These are phyloP conservation scores for Sporisorium exsertum DNA, from an alignment of 1,284 basidiomycete genomes.

Conservation along the genomic window DNA sequence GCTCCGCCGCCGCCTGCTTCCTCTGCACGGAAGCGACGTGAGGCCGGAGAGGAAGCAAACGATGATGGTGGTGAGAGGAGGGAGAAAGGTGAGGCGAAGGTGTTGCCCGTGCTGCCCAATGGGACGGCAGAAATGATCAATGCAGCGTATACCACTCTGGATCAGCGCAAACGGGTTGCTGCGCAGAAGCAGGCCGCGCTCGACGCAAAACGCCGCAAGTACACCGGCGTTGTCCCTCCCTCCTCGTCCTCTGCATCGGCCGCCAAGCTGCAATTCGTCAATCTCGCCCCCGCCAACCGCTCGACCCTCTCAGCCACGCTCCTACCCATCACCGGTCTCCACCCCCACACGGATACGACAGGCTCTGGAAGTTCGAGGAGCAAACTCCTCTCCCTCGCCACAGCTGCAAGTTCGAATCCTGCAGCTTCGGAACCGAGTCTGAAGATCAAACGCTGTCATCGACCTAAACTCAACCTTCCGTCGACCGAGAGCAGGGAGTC, in stretches of 20 bases:
- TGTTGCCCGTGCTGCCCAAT: conserved; percentile 28
- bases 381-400: conserved; percentile 30
- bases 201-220: conserved; percentile 27
- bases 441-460: conserved; percentile 26
- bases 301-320: neutral
- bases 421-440: conserved; percentile 16
- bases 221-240: conserved; percentile 24
- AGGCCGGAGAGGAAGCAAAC: neutral
- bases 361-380: conserved; percentile 7
- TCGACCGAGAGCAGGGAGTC: conserved; percentile 7
- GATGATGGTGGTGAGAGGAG: neutral
- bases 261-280: conserved; percentile 21
- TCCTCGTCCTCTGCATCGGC: neutral
- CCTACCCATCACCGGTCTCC: conserved; percentile 18
- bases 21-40: neutral
- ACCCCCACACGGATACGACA: neutral
- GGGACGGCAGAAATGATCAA: conserved; percentile 38
- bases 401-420: neutral
- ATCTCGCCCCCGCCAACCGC: neutral
- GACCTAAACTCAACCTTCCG: conserved; percentile 36
- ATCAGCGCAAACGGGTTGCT: conserved; percentile 34
- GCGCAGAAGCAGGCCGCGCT: conserved; percentile 3
- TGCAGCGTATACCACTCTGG: conserved; percentile 38
- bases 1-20: conserved; percentile 2
- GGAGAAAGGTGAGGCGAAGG: neutral